Base-by-base conservation (phyloP, 2,329 filamentous ascomycete species). In the Ilyonectria destructans region DNA sequence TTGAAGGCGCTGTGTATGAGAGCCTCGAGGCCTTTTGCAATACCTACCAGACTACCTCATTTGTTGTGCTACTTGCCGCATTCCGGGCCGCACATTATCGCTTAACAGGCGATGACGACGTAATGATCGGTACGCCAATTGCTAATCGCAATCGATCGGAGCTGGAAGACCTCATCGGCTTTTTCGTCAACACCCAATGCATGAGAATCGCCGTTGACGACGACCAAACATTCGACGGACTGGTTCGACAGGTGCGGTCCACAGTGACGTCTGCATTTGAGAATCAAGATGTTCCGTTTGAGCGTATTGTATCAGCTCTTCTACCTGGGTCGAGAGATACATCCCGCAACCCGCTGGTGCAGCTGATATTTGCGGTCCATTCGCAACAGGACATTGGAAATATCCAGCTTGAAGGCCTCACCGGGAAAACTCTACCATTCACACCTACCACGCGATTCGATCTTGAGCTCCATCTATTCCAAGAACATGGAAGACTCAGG, bases 151-250 rank as follows among this genome's bases (percentile, higher is more conserved):
- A 71, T 13, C 51, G 58, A 4, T 46, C 61, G 37, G 69, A 75
- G 29, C 13, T 75, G 3, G 58, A 70, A 46, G 55, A 72, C n/a
- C 56, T 75, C 21, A 67, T 75, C 49, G 74, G 74, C 1, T 77
- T 77, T 68, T 76, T 76, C 21, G 74, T 75, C 49, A 75, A 74
- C 57, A 58, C 67, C 19, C 72, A 75, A 45, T 75, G 72, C 48
- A 45, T 75, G 3, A 58, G 74, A 2, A n/a, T n/a, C n/a, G n/a
- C n/a, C n/a, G 59, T 74, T 5, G 58, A 69, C 12, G 61, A 71
- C 1, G 43, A 68, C 13, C 13, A 40, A 17, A 17, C 64, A 1
- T 75, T 76, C 35, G 62, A 68, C 0, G 31, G 58, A 0, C 49
- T 77, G 0, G 70, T 76, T 7, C 59, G 54, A 3, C 74, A 74